Percentiles rank a stretch among this genome's conserved stretches.
Conservation (phyloP, 352 stramenopile species). For the Stephanocyclus meneghinianus region DNA sequence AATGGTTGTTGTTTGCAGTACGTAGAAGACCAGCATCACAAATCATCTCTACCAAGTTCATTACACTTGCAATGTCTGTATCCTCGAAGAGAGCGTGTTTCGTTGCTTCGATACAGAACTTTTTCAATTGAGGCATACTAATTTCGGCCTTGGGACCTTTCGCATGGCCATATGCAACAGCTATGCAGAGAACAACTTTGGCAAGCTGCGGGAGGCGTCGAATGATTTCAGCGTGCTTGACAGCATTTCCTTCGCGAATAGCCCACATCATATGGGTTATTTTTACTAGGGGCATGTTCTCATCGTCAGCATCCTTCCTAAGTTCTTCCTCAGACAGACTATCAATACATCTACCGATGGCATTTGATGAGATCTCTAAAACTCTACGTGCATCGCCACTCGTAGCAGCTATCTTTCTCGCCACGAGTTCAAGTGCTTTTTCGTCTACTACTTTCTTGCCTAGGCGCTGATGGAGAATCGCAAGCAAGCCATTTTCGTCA, state of each 20-base stretch:
- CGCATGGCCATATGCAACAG: constrained; percentile 42
- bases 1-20: constrained; percentile 17
- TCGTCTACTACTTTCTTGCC: constrained; percentile 56
- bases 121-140: constrained; percentile 41
- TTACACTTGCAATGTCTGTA: constrained; percentile 26
- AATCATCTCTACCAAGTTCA: constrained; percentile 44
- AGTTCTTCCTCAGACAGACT: constrained; percentile 28
- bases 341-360: constrained; percentile 33
- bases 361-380: constrained; percentile 58
- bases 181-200: constrained; percentile 59
- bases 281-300: constrained; percentile 49
- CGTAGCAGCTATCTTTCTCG: constrained; percentile 52
- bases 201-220: constrained; percentile 47
- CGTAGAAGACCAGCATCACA: constrained; percentile 45
- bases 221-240: constrained; percentile 47
- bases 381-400: constrained; percentile 65
- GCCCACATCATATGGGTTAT: constrained; percentile 58
- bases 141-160: constrained; percentile 40
- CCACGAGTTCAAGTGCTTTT: constrained; percentile 64
- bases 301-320: constrained; percentile 18
- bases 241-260: constrained; percentile 38
- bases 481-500: constrained; percentile 51
- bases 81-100: constrained; percentile 42
- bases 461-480: constrained; percentile 56
- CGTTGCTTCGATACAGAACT: constrained; percentile 42